Percentiles rank a stretch among this genome's conserved stretches.
phyloP scores from a whole-genome alignment of 257 asterid genomes.

The Solanum pennellii region DNA sequence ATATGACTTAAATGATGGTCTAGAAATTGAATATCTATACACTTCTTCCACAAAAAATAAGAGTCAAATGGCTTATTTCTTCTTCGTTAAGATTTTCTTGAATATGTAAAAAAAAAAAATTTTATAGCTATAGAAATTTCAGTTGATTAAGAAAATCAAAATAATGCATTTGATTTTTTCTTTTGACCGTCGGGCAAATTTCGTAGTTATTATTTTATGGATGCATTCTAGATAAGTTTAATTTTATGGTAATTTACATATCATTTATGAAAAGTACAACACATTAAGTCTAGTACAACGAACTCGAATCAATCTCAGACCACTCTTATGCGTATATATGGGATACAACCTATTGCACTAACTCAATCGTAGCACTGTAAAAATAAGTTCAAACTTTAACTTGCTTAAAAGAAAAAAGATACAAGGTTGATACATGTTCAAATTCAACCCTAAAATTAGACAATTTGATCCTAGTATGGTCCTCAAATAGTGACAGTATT shows the following conservation, averaged over 20 bases:
- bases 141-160: neutral
- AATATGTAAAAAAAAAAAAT: neutral
- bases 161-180: neutral
- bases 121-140: neutral
- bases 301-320: neutral
- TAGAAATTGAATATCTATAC: neutral
- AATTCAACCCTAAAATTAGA: neutral
- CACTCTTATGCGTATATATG: neutral
- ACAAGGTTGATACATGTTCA: neutral
- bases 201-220: too few relatives aligned
- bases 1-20: neutral
- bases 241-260: neutral
- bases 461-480: neutral
- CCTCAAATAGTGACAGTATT: neutral
- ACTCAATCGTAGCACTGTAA: too few relatives aligned
- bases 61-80: neutral
- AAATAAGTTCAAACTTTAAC: neutral
- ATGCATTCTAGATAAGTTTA: too few relatives aligned
- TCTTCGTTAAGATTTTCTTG: neutral
- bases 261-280: neutral
- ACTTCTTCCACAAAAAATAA: neutral
- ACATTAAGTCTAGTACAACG: neutral
- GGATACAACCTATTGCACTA: rapidly evolving
- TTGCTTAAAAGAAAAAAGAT: neutral
- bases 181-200: too few relatives aligned